A percentile compares a stretch with the other conserved stretches of the same genome.
Conservation (phyloP, 176 grass and related monocot genomes). For the Zoysia japonica region DNA sequence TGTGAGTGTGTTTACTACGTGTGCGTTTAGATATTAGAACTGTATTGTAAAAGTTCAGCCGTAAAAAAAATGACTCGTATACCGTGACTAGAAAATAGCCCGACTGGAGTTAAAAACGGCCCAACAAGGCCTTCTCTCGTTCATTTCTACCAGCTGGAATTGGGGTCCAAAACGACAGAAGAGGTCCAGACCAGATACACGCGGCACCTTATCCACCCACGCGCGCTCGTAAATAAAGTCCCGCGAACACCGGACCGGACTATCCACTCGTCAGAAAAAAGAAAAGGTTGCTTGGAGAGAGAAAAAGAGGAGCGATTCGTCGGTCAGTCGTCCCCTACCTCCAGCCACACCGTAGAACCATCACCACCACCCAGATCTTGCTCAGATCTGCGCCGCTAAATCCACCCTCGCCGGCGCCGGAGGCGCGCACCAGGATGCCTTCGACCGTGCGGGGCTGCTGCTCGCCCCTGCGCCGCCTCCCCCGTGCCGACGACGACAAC, state of each 20-base stretch:
- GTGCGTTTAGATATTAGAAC: no score
- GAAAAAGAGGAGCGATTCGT: not conserved
- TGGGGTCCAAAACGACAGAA: not conserved
- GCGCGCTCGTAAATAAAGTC: not conserved
- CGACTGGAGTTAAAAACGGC: no score
- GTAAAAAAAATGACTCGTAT: no score
- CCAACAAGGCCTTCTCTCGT: no score
- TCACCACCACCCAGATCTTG: not conserved
- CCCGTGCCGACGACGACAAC: slow-evolving; percentile 15
- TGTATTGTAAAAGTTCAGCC: no score
- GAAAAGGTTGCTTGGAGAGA: no score
- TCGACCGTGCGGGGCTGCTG: slow-evolving; percentile 36
- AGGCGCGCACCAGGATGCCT: slow-evolving; percentile 44
- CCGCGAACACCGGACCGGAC: not conserved
- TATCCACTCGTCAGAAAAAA: not conserved
- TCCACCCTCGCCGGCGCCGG: slow-evolving; percentile 35
- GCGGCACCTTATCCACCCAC: slow-evolving; percentile 47
- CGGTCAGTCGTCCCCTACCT: not conserved
- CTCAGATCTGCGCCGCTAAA: slow-evolving; percentile 37
- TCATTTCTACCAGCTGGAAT: no score
- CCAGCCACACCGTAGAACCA: not conserved
- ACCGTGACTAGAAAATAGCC: no score
- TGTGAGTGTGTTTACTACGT: no score
- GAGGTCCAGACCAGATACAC: not conserved
- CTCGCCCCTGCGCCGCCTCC: slow-evolving; percentile 35